Evolutionary conservation across 164 flowering plant species (phyloP).

Genomic region (Dillenia turbinata): DNA sequence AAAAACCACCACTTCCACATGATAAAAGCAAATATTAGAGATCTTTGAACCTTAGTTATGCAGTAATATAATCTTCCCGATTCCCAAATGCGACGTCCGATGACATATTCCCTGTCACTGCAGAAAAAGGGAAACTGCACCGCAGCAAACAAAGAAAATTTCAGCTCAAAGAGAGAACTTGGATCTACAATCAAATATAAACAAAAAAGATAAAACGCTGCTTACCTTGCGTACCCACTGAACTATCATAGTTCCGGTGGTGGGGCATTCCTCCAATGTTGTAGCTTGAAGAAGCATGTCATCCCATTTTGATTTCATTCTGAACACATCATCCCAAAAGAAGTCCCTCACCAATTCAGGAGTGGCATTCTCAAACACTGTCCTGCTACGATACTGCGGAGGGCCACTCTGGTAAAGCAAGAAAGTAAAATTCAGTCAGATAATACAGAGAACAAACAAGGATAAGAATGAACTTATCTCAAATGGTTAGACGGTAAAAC

Average conservation of each 20-base stretch:
- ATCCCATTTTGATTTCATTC: constrained; percentile 78
- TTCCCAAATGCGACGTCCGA: constrained; percentile 74
- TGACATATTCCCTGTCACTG: constrained; percentile 68
- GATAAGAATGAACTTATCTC: background rate
- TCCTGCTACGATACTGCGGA: constrained; percentile 68
- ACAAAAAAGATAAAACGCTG: constrained; percentile 2
- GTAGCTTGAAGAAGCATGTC: constrained; percentile 52
- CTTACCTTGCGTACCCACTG: constrained; percentile 76
- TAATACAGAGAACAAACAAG: background rate
- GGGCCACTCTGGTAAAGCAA: constrained; percentile 51
- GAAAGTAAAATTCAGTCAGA: constrained; percentile 5
- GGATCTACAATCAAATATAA: constrained; percentile 4
- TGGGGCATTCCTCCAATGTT: constrained; percentile 53
- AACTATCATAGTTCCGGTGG: constrained; percentile 72
- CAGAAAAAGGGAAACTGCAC: constrained; percentile 78
- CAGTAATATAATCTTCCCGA: constrained; percentile 57
- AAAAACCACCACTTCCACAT: background rate
- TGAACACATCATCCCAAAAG: constrained; percentile 82
- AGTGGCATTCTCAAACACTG: constrained; percentile 63
- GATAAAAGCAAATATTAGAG: no score
- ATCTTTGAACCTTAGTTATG: constrained; percentile 56
- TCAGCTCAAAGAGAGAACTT: no score
- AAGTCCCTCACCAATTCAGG: constrained; percentile 75
- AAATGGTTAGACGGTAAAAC: no score
- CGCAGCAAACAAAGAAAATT: constrained; percentile 6